These are phyloP conservation scores for Ganoderma resinaceum DNA, from an alignment of 1,284 basidiomycete species.

Conservation along the genomic window DNA sequence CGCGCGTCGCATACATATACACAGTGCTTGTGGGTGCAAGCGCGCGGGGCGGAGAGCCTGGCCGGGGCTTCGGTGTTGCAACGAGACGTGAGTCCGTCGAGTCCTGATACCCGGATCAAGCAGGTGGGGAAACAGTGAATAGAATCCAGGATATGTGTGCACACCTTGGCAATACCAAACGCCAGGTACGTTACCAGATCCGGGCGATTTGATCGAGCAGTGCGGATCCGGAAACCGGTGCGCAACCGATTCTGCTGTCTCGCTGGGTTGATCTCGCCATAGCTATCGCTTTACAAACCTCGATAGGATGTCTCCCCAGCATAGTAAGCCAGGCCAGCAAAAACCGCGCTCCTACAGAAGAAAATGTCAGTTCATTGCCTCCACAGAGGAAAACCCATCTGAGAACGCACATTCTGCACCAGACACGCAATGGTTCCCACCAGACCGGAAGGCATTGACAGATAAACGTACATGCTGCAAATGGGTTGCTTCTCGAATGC, in stretches of 20 bases:
- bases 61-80: too few species aligned
- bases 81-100: background rate
- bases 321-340: too few species aligned
- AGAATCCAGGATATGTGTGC: background rate
- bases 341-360: too few species aligned
- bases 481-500: background rate
- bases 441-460: background rate
- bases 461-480: background rate
- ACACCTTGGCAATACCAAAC: background rate
- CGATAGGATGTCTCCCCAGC: too few species aligned
- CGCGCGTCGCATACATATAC: background rate
- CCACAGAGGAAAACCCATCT: background rate
- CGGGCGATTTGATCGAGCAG: background rate
- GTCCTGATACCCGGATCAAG: background rate
- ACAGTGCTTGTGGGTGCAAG: constrained; percentile 6
- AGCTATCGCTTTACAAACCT: background rate
- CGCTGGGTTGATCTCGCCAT: too few species aligned
- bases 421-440: too few species aligned
- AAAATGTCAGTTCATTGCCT: background rate
- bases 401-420: background rate
- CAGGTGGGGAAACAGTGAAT: background rate
- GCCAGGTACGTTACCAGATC: background rate
- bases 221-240: background rate
- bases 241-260: background rate
- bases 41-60: background rate